Evolutionary conservation across 805 yeast species (phyloP), one percentile per base, ranked within the genome.

Genomic region (Zygosaccharomyces rouxii): DNA sequence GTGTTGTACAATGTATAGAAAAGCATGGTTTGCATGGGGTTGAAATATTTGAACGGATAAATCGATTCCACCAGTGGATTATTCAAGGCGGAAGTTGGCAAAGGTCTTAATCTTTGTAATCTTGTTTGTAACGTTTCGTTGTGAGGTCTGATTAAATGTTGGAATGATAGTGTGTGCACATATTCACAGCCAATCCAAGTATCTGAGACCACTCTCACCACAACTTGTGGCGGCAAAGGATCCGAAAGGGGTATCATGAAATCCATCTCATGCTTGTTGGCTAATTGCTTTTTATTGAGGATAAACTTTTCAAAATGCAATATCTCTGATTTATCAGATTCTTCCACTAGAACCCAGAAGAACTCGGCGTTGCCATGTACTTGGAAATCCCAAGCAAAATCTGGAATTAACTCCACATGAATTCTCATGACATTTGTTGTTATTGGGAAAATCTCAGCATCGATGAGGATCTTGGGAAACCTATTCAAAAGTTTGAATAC

Each of bases 1-100:
- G 84, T 71, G 65, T 94, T 82, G 69, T 90, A 94, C 40, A 94
- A 69, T 0, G 96, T 79, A 62, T 90, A 96, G 70, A 94, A 94
- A 0, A 85, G 79, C 98, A 92, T 92, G 0, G 98, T 92, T 69
- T 94, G 99, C 97, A 94, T 90, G 3, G 99, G 98, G 63, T 94
- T 94, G 76, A 94, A 94, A 68, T 86, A 92, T 48, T 79, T 78
- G 72, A 94, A 94, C 3, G 74, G 70, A 63, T 94, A 94, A 37
- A 90, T 81, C 4, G 71, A 61, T 62, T 90, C 96, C 39, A 88
- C 67, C 13, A 74, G 71, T 1, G 75, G 68, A 61, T 89, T 75
- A 48, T 89, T 86, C 28, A 92, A 71, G 0, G 97, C 97, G 0
- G 84, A 68, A 0, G 83, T 72, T 0, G 98, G 97, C 28, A 94